Conservation (phyloP, 331 rosid genomes). For the Stylosanthes scabra region DNA sequence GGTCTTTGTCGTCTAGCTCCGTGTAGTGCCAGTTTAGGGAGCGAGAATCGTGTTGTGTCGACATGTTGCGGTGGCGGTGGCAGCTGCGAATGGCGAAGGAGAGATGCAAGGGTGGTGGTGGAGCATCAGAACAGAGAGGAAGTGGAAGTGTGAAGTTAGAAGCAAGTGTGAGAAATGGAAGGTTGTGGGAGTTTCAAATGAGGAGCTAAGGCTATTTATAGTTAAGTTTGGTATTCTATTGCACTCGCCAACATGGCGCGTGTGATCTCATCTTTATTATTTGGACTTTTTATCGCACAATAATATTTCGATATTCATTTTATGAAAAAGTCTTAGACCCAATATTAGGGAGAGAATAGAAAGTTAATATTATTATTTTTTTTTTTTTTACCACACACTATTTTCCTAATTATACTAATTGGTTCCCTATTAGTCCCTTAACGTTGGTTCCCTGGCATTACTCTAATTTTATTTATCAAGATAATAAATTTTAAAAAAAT, state of each 20-base stretch:
- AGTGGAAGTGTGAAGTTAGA: neutral
- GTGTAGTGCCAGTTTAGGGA: constrained; percentile 63
- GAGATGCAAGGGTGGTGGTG: constrained; percentile 1
- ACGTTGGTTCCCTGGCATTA: too few species aligned
- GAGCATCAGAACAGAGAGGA: constrained; percentile 35
- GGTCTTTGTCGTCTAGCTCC: constrained; percentile 62
- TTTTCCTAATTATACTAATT: too few species aligned
- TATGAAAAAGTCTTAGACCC: too few species aligned
- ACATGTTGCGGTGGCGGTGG: constrained; percentile 28
- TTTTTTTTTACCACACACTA: too few species aligned
- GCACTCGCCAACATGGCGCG: constrained; percentile 34
- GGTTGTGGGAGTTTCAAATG: constrained; percentile 22
- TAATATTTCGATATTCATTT: too few species aligned
- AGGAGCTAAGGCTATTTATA: constrained; percentile 37
- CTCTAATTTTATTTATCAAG: too few species aligned
- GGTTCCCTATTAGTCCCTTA: too few species aligned
- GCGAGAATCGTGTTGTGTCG: constrained; percentile 37
- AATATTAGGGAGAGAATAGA: too few species aligned
- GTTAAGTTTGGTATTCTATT: constrained; percentile 5
- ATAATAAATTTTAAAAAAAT: too few species aligned
- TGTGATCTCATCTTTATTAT: neutral
- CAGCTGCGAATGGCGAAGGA: constrained; percentile 2
- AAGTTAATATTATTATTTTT: too few species aligned
- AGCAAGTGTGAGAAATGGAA: neutral
- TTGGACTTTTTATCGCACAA: too few species aligned